Percentiles rank a stretch among this genome's conserved stretches.
These are phyloP conservation scores for Corylus heterophylla DNA, from an alignment of 306 rosid genomes.

Conservation along the genomic window DNA sequence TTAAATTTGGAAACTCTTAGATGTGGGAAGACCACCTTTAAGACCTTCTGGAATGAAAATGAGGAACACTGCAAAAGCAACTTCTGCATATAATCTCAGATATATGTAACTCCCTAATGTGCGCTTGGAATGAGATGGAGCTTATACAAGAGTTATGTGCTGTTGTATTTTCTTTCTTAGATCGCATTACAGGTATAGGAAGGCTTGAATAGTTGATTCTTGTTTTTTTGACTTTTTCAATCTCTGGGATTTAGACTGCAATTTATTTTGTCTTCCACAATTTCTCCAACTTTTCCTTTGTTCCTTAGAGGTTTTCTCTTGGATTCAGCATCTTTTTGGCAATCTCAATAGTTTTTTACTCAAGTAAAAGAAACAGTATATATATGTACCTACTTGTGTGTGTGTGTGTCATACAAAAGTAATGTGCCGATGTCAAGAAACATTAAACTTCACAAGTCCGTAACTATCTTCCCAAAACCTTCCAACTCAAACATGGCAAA, in stretches of 20 bases:
- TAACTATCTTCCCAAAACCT: neutral
- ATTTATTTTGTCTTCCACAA: neutral
- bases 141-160: neutral
- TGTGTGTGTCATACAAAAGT: neutral
- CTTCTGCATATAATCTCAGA: conserved; percentile 10
- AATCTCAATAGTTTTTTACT: neutral
- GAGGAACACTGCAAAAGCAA: conserved; percentile 12
- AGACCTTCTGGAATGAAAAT: no score
- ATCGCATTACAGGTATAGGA: neutral
- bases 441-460: neutral
- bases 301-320: neutral
- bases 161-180: neutral
- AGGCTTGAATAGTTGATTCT: neutral
- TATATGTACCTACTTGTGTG: neutral
- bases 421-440: neutral
- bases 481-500: neutral
- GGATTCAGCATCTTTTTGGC: neutral
- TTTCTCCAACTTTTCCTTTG: neutral
- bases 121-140: neutral
- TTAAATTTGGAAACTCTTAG: neutral
- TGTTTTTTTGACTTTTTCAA: neutral
- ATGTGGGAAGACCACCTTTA: neutral
- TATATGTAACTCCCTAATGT: neutral
- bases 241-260: neutral
- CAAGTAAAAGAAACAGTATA: neutral